These are phyloP conservation scores for Gracilaria gracilis DNA, from an alignment of 23 red algal genomes.

Conservation along the genomic window DNA sequence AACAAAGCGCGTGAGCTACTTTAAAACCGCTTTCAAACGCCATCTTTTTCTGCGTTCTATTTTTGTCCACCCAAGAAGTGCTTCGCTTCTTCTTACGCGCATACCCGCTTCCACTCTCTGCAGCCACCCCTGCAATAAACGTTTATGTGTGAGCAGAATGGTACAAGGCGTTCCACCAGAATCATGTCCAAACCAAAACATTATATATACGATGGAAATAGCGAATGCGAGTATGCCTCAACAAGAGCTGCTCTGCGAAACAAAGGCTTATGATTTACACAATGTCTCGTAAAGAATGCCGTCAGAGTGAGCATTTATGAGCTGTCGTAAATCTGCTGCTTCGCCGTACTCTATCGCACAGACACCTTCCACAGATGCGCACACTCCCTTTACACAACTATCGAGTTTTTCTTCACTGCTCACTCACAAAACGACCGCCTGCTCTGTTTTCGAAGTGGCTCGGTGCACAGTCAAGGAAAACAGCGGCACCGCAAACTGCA, in stretches of 20 bases:
- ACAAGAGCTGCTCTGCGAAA: not conserved
- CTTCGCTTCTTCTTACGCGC: not conserved
- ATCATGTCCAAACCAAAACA: no score
- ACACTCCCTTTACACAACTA: no score
- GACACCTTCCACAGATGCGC: no score
- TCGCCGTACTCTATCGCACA: not conserved
- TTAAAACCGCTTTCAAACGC: conserved; percentile 6
- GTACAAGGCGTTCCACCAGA: not conserved
- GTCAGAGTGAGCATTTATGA: not conserved
- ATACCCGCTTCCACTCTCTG: not conserved
- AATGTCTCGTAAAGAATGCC: not conserved
- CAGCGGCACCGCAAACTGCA: not conserved
- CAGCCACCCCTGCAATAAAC: conserved; percentile 31
- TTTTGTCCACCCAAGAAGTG: not conserved
- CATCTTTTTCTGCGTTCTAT: conserved; percentile 3
- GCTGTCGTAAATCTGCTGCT: not conserved
- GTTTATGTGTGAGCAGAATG: not conserved
- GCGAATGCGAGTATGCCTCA: no score
- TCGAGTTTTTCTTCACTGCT: not conserved
- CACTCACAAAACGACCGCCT: not conserved
- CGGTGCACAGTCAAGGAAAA: no score
- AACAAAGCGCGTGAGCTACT: conserved; percentile 1
- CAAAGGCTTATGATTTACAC: not conserved
- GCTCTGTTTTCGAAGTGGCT: no score
- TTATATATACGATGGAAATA: no score